Evolutionary conservation across 2,329 filamentous ascomycete genomes (phyloP), one percentile per base, ranked within the genome.

Genomic region (Apiospora aurea): DNA sequence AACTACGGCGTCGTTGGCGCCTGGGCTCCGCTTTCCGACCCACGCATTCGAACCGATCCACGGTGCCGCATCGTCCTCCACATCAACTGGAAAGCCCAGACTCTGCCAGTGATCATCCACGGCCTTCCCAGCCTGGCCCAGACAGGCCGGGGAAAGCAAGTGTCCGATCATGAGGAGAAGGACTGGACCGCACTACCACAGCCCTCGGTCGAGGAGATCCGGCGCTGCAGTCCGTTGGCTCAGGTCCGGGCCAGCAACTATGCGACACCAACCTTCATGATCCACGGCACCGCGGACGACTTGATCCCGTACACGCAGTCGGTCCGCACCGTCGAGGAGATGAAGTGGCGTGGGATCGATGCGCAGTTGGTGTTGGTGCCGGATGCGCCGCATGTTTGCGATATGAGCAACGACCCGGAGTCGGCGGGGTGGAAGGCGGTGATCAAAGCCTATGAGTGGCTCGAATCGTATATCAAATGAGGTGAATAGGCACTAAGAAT

Each of bases 71-170:
- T 81, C 66, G 77, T 76, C 2, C 73, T 80, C 16, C 75, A 80
- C 66, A 79, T 80, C 57, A 81, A 81, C 69, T 79, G 77, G 78
- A 73, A 75, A 24, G 79, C 72, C 4, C 78, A 76, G 53, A 75
- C 73, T 0, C 71, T 81, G 13, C 75, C 73, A 14, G 72, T 80
- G 16, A 67, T 81, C 18, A 67, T 80, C 1, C 51, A 71, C 21
- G 79, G 80, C 3, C 68, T 81, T n/a, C 44, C 71, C 10, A 73
- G 74, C 70, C 64, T 71, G 44, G 51, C 66, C 18, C 74, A 71
- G 53, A 73, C 67, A 4, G 49, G n/a, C 7, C 34, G 61, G 6
- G 70, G 21, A 13, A 38, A 67, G 61, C 51, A 26, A 8, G 44
- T 16, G 1, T 18, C 46, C 21, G 18, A 18, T 4, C 1, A 7